Conservation (phyloP, 2,329 filamentous ascomycete species). For the Scedosporium dehoogii region DNA sequence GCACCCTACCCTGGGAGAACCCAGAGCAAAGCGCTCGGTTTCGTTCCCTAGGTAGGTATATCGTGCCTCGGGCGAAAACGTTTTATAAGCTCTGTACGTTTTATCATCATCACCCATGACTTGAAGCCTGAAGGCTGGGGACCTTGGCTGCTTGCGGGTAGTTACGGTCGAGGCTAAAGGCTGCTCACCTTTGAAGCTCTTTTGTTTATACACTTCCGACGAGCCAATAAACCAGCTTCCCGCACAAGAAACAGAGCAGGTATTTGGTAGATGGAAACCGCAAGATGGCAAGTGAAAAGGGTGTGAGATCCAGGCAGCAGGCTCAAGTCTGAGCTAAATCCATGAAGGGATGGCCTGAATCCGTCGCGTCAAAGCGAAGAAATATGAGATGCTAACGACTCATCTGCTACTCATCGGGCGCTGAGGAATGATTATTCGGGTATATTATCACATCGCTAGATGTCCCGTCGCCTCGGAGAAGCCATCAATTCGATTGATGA, state of each 20-base stretch:
- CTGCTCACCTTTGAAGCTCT: no score
- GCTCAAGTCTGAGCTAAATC: not conserved
- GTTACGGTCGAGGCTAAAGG: no score
- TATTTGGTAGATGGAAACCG: not conserved
- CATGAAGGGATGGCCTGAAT: no score
- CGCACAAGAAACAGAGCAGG: not conserved
- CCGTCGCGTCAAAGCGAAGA: no score
- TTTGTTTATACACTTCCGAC: no score
- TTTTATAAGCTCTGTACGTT: slow-evolving; percentile 5
- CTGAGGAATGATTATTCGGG: no score
- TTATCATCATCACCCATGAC: slow-evolving; percentile 7
- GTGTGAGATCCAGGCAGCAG: not conserved
- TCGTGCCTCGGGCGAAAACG: slow-evolving; percentile 2
- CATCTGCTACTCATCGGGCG: no score
- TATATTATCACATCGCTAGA: no score
- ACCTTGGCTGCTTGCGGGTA: no score
- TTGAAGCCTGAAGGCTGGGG: not conserved
- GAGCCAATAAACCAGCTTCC: not conserved
- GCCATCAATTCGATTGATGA: no score
- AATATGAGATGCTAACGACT: no score
- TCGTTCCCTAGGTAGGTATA: not conserved
- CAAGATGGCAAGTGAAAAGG: not conserved
- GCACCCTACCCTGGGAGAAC: slow-evolving; percentile 9
- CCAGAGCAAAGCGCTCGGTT: slow-evolving; percentile 8
- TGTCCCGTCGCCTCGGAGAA: no score